A percentile compares a stretch with the other conserved stretches of the same genome.
These are phyloP conservation scores for Aegle marmelos DNA, from an alignment of 345 rosid species.

Conservation along the genomic window DNA sequence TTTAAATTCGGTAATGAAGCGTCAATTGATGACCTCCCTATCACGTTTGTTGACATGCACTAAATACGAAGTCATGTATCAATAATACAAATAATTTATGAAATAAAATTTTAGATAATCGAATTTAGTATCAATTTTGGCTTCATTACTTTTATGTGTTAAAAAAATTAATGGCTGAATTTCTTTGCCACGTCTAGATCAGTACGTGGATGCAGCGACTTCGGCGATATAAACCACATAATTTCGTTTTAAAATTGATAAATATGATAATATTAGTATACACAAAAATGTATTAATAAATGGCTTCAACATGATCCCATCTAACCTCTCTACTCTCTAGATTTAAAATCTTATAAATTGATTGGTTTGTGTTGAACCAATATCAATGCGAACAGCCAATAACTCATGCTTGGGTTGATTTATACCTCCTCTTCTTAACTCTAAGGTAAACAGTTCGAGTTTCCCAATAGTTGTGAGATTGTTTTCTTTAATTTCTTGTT, in stretches of 20 bases:
- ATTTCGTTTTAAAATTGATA: too few species aligned
- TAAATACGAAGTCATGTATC: slow-evolving; percentile 7
- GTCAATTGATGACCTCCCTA: not conserved
- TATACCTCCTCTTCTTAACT: too few species aligned
- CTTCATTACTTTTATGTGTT: not conserved
- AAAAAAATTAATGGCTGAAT: not conserved
- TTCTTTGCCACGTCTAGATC: not conserved
- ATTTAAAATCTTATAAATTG: not conserved
- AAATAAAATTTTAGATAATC: not conserved
- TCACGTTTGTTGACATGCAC: not conserved
- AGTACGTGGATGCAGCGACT: not conserved
- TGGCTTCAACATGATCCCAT: too few species aligned
- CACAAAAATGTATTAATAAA: too few species aligned
- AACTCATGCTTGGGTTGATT: too few species aligned
- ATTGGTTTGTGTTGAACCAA: too few species aligned
- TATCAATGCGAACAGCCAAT: not conserved
- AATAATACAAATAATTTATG: slow-evolving; percentile 3
- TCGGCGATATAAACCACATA: not conserved
- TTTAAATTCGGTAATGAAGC: not conserved
- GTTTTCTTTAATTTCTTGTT: too few species aligned
- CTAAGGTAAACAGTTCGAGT: too few species aligned
- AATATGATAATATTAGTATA: too few species aligned
- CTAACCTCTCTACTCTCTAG: too few species aligned
- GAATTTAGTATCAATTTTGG: not conserved
- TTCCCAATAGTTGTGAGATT: too few species aligned